Percentiles rank a stretch among this genome's conserved stretches.
Conservation (phyloP, 164 flowering plant genomes). For the Liriodendron chinense region DNA sequence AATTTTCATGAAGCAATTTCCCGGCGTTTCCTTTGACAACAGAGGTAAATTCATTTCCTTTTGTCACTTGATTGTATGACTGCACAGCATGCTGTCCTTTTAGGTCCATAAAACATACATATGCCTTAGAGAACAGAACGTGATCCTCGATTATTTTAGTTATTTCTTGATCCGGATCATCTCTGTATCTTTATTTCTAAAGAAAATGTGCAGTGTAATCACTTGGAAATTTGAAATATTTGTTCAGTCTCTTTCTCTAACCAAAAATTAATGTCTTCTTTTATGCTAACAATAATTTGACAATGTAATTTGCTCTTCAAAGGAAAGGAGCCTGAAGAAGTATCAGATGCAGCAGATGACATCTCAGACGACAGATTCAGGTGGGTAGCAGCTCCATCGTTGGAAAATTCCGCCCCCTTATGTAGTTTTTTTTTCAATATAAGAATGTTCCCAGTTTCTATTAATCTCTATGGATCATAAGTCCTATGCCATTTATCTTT, state of each 20-base stretch:
- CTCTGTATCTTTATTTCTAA: neutral
- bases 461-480: neutral
- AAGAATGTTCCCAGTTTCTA: neutral
- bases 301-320: conserved; percentile 10
- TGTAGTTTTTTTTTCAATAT: no score
- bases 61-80: neutral
- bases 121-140: neutral
- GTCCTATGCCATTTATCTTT: neutral
- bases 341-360: conserved; percentile 17
- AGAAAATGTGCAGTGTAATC: no score
- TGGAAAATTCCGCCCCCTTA: no score
- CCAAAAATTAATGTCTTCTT: no score
- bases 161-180: neutral
- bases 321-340: conserved; percentile 39
- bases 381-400: conserved; percentile 21
- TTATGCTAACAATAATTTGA: neutral
- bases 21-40: conserved; percentile 37
- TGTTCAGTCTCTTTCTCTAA: no score
- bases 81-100: neutral
- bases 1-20: conserved; percentile 81
- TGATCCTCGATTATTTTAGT: no score
- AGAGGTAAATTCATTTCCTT: conserved; percentile 37
- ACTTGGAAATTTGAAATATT: no score
- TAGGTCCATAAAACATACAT: neutral
- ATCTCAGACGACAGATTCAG: conserved; percentile 20